These are phyloP conservation scores for Colletotrichum karsti DNA, from an alignment of 2,329 filamentous ascomycete species.

Conservation along the genomic window DNA sequence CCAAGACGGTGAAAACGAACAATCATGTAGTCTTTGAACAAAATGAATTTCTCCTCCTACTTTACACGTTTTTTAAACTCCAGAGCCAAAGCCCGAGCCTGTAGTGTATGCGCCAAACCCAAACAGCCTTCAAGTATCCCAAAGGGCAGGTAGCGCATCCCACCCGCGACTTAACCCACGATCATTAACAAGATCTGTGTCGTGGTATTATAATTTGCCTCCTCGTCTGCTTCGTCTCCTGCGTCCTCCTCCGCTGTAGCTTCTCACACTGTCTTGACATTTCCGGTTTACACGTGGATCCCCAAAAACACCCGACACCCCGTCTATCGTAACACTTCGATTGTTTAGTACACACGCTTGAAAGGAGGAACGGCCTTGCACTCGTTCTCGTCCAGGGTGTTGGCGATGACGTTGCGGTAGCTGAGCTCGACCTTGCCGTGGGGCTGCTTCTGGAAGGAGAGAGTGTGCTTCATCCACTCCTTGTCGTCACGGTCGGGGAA, in stretches of 20 bases:
- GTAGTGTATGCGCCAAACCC: conserved; percentile 19
- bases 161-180: conserved; percentile 13
- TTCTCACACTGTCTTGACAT: neutral
- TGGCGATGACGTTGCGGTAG: conserved; percentile 84
- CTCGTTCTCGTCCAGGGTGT: conserved; percentile 92
- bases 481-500: conserved; percentile 94
- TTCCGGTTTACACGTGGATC: neutral
- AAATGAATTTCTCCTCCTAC: conserved; percentile 27
- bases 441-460: conserved; percentile 93
- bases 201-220: conserved; percentile 24
- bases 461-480: conserved; percentile 99
- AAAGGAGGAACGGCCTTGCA: conserved; percentile 97
- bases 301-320: conserved; percentile 20
- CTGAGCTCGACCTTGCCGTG: conserved; percentile 87
- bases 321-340: conserved; percentile 25
- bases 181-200: conserved; percentile 18
- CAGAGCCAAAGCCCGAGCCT: conserved; percentile 27
- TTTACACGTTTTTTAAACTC: conserved; percentile 30
- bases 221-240: neutral
- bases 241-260: neutral
- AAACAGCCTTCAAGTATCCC: conserved; percentile 9
- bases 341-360: conserved; percentile 84
- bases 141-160: conserved; percentile 1
- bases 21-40: conserved; percentile 19
- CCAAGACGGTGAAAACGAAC: no score